These are phyloP conservation scores for Plasmodium coatneyi DNA, from an alignment of 169 alveolate genomes.

Conservation along the genomic window DNA sequence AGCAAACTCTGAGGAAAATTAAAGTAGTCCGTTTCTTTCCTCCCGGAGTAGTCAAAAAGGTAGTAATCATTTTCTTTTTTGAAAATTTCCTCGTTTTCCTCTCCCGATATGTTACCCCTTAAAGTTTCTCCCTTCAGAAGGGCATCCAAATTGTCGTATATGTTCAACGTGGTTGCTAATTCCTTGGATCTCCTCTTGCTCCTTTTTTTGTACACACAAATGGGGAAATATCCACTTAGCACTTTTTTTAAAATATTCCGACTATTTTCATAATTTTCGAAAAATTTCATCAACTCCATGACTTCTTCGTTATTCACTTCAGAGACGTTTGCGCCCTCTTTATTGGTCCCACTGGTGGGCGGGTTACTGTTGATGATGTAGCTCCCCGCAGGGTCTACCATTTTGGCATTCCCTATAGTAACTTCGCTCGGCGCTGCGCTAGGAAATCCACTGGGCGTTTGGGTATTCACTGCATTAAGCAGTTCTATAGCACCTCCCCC, in stretches of 20 bases:
- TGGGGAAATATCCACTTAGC: conserved; percentile 34
- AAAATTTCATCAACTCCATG: conserved; percentile 14
- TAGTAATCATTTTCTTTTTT: conserved; percentile 8
- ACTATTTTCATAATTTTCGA: conserved; percentile 49
- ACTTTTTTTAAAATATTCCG: conserved; percentile 28
- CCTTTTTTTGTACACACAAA: conserved; percentile 46
- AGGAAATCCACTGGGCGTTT: neutral
- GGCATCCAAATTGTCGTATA: conserved; percentile 56
- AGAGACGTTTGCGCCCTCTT: neutral
- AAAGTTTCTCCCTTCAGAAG: neutral
- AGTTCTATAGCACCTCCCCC: neutral
- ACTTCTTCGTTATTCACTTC: conserved; percentile 2
- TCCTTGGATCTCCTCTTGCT: conserved; percentile 38
- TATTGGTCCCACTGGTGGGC: neutral
- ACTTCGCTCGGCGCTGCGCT: neutral
- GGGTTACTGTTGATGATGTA: neutral
- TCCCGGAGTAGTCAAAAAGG: conserved; percentile 48
- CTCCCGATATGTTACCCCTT: neutral
- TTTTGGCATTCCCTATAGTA: neutral
- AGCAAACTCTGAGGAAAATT: conserved; percentile 32
- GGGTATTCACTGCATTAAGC: neutral
- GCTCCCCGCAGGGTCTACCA: neutral
- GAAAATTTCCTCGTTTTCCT: conserved; percentile 1
- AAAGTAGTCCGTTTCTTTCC: conserved; percentile 20
- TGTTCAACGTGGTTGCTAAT: conserved; percentile 40